These are phyloP conservation scores for cucumber (Cucumis sativus) DNA, from an alignment of 306 rosid species.

Conservation along the genomic window Cucumber_9930_V3 NC_026660.2:18942001-18942500, in stretches of 20 bases:
- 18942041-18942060: no score
- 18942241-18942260: not conserved
- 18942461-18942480: not conserved
- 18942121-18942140: not conserved
- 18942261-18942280: not conserved
- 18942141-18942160: no score
- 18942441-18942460: not conserved
- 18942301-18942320: conserved; percentile 49
- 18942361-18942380: conserved; percentile 90
- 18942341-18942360: conserved; percentile 89
- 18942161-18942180: not conserved
- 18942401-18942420: not conserved
- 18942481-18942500: not conserved
- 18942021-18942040: no score
- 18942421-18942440: not conserved
- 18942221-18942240: not conserved
- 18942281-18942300: not conserved
- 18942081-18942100: not conserved
- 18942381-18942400: not conserved
- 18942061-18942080: not conserved
- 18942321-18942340: conserved; percentile 69
- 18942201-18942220: not conserved
- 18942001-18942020: not conserved
- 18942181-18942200: not conserved
- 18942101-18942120: not conserved